phyloP scores from a whole-genome alignment of 345 rosid species.

The Rhizophora apiculata region DNA sequence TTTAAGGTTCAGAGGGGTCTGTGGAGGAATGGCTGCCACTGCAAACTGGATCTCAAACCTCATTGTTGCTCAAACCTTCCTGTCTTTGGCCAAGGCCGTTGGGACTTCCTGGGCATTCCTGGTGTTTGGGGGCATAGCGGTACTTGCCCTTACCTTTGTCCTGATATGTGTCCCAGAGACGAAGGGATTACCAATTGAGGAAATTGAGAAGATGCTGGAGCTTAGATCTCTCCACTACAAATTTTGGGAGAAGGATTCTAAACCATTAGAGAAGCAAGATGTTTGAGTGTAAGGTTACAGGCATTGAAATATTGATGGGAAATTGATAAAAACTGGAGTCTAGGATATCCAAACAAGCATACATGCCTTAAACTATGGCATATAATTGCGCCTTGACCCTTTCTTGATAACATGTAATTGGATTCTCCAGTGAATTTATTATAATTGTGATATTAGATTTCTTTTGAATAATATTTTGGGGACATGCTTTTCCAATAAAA shows the following conservation, averaged over 20 bases:
- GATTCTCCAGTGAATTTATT: too few relatives aligned
- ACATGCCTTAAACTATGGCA: too few relatives aligned
- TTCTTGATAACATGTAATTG: too few relatives aligned
- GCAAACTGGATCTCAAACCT: conserved; percentile 83
- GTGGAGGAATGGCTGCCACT: conserved; percentile 88
- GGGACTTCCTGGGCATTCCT: conserved; percentile 78
- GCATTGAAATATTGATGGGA: neutral
- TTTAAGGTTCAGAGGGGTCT: conserved; percentile 62
- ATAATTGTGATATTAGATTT: too few relatives aligned
- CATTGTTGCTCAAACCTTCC: conserved; percentile 73
- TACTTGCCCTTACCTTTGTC: conserved; percentile 62
- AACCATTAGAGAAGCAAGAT: conserved; percentile 31
- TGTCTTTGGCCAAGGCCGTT: conserved; percentile 59
- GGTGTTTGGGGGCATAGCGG: conserved; percentile 59
- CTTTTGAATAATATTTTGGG: too few relatives aligned
- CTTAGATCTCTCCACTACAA: conserved; percentile 47
- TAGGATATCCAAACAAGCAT: too few relatives aligned
- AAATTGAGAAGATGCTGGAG: conserved; percentile 81
- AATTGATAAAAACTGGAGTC: too few relatives aligned
- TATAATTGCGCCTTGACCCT: too few relatives aligned
- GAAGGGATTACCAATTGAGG: conserved; percentile 80
- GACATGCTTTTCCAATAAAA: too few relatives aligned
- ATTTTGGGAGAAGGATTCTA: conserved; percentile 55
- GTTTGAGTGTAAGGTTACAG: conserved; percentile 14
- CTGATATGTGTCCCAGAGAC: conserved; percentile 78